Conservation (phyloP, 352 stramenopile species). For the Phytophthora foliorum region DNA sequence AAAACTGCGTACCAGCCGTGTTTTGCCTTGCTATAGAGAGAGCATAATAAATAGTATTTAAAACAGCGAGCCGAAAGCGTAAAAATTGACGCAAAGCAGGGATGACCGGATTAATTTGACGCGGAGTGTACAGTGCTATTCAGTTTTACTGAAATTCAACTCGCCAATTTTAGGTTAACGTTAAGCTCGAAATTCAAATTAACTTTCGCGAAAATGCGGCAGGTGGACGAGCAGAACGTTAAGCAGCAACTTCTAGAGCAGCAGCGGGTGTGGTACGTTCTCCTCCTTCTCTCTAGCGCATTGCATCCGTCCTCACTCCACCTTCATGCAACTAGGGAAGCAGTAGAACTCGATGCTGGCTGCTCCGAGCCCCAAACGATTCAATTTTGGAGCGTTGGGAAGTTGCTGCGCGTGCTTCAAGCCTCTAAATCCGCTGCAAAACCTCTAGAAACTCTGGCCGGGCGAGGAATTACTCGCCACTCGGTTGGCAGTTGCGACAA, state of each 20-base stretch:
- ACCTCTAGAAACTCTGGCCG: slow-evolving; percentile 9
- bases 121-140: too few relatives aligned
- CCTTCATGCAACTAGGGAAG: slow-evolving; percentile 12
- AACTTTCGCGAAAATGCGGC: not conserved
- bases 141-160: too few relatives aligned
- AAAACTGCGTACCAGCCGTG: too few relatives aligned
- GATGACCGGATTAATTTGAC: too few relatives aligned
- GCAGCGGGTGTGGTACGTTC: slow-evolving; percentile 27
- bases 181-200: too few relatives aligned
- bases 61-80: too few relatives aligned
- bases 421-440: slow-evolving; percentile 7
- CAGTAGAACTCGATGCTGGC: slow-evolving; percentile 13
- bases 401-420: slow-evolving; percentile 36
- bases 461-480: slow-evolving; percentile 26
- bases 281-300: not conserved
- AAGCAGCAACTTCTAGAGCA: slow-evolving; percentile 33
- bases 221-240: slow-evolving; percentile 21
- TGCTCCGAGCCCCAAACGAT: not conserved
- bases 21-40: too few relatives aligned
- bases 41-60: too few relatives aligned
- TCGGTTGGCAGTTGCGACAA: slow-evolving; percentile 15
- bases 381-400: slow-evolving; percentile 38
- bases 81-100: too few relatives aligned
- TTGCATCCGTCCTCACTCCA: not conserved
- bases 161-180: too few relatives aligned